Conservation (phyloP, 306 rosid species). For the Vigna unguiculata region DNA sequence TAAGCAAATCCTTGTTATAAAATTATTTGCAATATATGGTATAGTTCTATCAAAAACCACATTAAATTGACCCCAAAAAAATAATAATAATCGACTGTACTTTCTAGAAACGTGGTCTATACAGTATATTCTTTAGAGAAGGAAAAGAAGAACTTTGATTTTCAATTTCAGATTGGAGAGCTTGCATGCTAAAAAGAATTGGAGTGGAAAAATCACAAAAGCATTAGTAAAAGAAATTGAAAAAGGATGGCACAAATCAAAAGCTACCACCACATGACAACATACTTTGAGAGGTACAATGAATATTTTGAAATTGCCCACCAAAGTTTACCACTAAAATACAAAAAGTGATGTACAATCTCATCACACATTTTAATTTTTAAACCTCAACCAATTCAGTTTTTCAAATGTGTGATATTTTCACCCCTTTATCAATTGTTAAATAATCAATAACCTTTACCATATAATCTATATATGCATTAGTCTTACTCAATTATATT, state of each 20-base stretch:
- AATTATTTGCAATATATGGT: too few species aligned
- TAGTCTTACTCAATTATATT: too few species aligned
- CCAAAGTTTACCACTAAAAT: slow-evolving; percentile 6
- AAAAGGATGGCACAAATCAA: slow-evolving; percentile 20
- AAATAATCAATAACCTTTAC: too few species aligned
- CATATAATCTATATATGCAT: too few species aligned
- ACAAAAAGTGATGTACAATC: slow-evolving; percentile 15
- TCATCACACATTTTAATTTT: not conserved
- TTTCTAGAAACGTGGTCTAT: not conserved
- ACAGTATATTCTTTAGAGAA: not conserved
- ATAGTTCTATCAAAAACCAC: not conserved
- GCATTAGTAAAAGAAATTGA: not conserved
- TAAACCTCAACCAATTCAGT: too few species aligned
- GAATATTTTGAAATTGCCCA: slow-evolving; percentile 5
- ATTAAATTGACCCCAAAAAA: not conserved
- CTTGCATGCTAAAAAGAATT: not conserved
- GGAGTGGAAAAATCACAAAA: not conserved
- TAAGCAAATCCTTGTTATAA: too few species aligned
- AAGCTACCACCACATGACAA: slow-evolving; percentile 4
- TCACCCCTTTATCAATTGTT: too few species aligned
- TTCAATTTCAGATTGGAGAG: slow-evolving; percentile 6
- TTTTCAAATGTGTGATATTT: too few species aligned
- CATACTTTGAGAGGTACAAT: slow-evolving; percentile 16
- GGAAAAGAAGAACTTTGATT: slow-evolving; percentile 3
- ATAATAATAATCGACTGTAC: not conserved